These are phyloP conservation scores for Castanea sativa DNA, from an alignment of 306 rosid genomes.

Conservation along the genomic window DNA sequence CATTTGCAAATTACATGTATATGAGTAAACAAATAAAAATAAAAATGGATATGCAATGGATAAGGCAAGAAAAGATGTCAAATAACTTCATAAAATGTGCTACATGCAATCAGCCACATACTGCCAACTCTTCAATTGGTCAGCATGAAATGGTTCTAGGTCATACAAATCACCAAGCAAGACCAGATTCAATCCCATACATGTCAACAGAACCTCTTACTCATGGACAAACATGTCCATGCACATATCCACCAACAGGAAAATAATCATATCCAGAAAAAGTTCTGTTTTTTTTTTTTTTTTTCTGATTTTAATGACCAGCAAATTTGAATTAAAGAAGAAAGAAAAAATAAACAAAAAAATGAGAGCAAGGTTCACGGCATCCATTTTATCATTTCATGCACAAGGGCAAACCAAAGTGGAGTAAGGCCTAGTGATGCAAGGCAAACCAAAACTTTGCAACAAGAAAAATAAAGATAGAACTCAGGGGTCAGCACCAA, in stretches of 20 bases:
- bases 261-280: neutral
- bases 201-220: slow-evolving; percentile 3
- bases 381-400: neutral
- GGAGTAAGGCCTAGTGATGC: neutral
- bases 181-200: neutral
- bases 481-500: too few species aligned
- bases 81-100: neutral
- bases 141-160: neutral
- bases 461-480: too few species aligned
- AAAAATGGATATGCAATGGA: slow-evolving; percentile 5
- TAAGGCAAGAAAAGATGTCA: slow-evolving; percentile 7
- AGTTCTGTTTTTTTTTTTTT: too few species aligned
- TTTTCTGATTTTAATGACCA: too few species aligned
- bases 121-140: slow-evolving; percentile 7
- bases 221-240: slow-evolving; percentile 12
- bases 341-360: neutral
- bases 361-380: too few species aligned
- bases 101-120: neutral
- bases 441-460: too few species aligned
- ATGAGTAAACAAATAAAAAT: slow-evolving; percentile 2
- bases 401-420: neutral
- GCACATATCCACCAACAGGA: slow-evolving; percentile 3
- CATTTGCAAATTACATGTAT: slow-evolving; percentile 17
- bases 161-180: neutral
- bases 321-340: too few species aligned